A percentile compares a stretch with the other conserved stretches of the same genome.
Conservation (phyloP, 2,329 filamentous ascomycete genomes). For the Cylindrodendrum hubeiense region DNA sequence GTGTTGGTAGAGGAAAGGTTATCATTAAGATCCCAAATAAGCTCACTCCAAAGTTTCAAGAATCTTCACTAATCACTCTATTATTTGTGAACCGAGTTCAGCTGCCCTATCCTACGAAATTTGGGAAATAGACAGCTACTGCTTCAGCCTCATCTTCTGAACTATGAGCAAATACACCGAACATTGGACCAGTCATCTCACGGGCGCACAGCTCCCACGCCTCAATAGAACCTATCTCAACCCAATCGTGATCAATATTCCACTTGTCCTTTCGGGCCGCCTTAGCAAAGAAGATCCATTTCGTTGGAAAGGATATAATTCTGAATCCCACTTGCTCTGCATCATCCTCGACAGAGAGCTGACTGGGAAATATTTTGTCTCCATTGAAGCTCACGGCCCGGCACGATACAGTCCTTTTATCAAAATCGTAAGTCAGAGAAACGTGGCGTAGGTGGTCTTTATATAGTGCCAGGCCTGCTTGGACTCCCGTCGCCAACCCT, state of each 20-base stretch:
- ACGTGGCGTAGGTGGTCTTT: constrained; percentile 27
- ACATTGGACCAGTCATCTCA: constrained; percentile 27
- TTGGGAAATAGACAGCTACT: not conserved
- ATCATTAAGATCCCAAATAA: too few relatives aligned
- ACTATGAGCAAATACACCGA: constrained; percentile 20
- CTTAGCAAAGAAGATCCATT: constrained; percentile 15
- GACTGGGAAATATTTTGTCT: not conserved
- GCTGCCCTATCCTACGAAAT: not conserved
- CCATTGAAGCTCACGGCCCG: constrained; percentile 5
- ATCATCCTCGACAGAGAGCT: not conserved
- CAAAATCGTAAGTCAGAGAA: constrained; percentile 11
- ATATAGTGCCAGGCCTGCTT: constrained; percentile 23
- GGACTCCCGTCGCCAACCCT: not conserved
- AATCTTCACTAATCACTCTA: too few relatives aligned
- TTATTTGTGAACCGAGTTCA: not conserved
- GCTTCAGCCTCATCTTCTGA: not conserved
- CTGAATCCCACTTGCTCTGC: constrained; percentile 2
- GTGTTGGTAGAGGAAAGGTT: too few relatives aligned
- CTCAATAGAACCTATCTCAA: constrained; percentile 18
- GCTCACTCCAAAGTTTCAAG: too few relatives aligned
- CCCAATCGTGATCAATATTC: not conserved
- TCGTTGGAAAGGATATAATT: constrained; percentile 11
- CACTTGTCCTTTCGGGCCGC: not conserved
- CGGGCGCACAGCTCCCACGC: constrained; percentile 13
- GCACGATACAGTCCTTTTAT: not conserved